A percentile compares a stretch with the other conserved stretches of the same genome.
phyloP scores from a whole-genome alignment of 148 eudicot genomes.

The Dianthus caryophyllus region DNA sequence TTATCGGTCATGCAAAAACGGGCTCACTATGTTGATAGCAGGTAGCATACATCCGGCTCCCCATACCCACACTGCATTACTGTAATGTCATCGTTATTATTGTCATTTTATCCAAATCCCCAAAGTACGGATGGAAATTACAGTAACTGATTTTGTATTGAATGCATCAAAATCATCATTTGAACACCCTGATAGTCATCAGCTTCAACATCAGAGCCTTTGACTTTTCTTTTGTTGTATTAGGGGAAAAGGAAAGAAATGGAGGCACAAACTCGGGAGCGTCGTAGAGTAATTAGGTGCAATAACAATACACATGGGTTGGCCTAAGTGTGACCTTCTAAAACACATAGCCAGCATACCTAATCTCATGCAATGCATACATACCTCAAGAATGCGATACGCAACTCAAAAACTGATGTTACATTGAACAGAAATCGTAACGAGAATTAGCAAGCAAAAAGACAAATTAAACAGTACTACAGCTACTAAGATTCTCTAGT shows the following conservation, averaged over 20 bases:
- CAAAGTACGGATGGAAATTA: not conserved
- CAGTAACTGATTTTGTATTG: not conserved
- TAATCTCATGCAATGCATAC: not conserved
- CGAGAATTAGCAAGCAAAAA: not conserved
- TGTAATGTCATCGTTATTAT: too few species aligned
- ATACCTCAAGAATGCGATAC: not conserved
- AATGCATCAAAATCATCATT: not conserved
- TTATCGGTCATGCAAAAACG: too few species aligned
- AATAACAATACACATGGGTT: not conserved
- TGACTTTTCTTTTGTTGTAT: not conserved
- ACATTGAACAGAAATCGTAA: not conserved
- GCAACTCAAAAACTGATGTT: not conserved
- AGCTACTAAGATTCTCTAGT: too few species aligned
- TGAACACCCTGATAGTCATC: not conserved
- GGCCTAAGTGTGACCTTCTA: not conserved
- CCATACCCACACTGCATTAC: too few species aligned
- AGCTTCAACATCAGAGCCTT: not conserved
- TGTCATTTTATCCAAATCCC: not conserved
- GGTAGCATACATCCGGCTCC: too few species aligned
- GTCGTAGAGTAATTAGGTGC: not conserved
- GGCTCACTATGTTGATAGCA: too few species aligned
- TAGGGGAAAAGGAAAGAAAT: not conserved
- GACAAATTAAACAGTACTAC: too few species aligned
- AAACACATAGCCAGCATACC: not conserved
- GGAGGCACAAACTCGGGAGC: too few species aligned